phyloP scores from a whole-genome alignment of 192 early-diverging fungal species.

The Polychytrium aggregatum region DNA sequence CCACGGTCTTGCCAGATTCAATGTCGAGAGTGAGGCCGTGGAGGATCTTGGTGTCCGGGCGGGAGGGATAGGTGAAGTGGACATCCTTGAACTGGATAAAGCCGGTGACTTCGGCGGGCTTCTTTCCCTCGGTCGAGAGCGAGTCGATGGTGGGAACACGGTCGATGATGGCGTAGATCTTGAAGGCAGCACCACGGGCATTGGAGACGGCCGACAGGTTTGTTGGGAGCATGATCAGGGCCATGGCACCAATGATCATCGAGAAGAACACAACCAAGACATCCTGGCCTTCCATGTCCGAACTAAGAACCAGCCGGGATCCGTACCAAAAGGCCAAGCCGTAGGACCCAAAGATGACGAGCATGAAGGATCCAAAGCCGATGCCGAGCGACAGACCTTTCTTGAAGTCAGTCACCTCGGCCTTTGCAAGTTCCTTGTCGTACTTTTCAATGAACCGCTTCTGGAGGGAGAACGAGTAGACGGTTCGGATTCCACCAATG shows the following conservation, averaged over 20 bases:
- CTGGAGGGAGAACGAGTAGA: slow-evolving; percentile 74
- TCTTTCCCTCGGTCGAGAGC: slow-evolving; percentile 12
- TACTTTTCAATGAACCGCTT: slow-evolving; percentile 57
- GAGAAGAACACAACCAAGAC: slow-evolving; percentile 35
- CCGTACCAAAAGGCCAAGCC: slow-evolving; percentile 82
- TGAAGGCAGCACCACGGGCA: slow-evolving; percentile 35
- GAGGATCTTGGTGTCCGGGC: slow-evolving; percentile 47
- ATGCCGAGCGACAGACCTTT: slow-evolving; percentile 44
- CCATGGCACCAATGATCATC: slow-evolving; percentile 2
- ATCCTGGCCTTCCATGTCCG: slow-evolving; percentile 25
- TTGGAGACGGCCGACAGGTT: slow-evolving; percentile 17
- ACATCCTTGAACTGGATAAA: slow-evolving; percentile 33
- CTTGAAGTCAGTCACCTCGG: slow-evolving; percentile 49
- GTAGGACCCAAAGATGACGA: slow-evolving; percentile 38
- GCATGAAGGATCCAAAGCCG: too few species aligned
- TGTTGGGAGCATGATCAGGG: slow-evolving; percentile 23
- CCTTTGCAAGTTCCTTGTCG: slow-evolving; percentile 43
- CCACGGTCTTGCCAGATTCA: slow-evolving; percentile 61
- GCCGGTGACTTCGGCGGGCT: slow-evolving; percentile 19
- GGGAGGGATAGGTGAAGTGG: slow-evolving; percentile 50
- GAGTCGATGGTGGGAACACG: slow-evolving; percentile 32
- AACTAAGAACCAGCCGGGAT: slow-evolving; percentile 42
- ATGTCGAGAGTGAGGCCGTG: slow-evolving; percentile 40
- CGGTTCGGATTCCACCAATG: slow-evolving; percentile 73
- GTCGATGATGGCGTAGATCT: slow-evolving; percentile 40